Evolutionary conservation across 306 rosid species (phyloP), one percentile per base, ranked within the genome.

Genomic region (Pterocarpus macrocarpus): DNA sequence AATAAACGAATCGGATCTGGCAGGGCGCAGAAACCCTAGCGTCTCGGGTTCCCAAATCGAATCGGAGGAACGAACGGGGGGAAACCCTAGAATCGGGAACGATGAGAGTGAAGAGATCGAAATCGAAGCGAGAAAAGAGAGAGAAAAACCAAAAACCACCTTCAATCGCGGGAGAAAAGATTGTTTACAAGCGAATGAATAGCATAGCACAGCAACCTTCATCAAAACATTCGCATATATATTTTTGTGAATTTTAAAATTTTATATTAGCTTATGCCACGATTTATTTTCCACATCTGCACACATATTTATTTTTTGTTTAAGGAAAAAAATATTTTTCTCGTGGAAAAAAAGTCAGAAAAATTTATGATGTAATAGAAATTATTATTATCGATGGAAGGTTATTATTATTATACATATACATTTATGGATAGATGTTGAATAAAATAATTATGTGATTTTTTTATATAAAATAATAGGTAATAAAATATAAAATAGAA

Each of bases 21-120:
- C 83, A 84, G 68, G 9, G 61, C 61, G 32, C 77, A 82, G 90
- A 85, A 92, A 91, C 94, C 97, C 97, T 92, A 90, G 85, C 81
- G 81, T 80, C 79, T 72, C 77, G 28, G 61, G 61, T 14, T 61
- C 43, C 53, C 73, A 79, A 86, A 71, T 66, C 38, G 62, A 80
- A 68, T 47, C 75, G 87, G 71, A 32, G 64, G 83, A 83, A 55
- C 28, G 17, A 22, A 22, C 28, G 53, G 0, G 53, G 15, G 2
- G 35, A 85, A 89, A 89, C 94, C 97, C 94, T 91, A 86, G 86
- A 87, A 83, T 83, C 76, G 22, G 80, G 36, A 69, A 50, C 16
- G 88, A 84, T 67, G 85, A 76, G 84, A 73, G 32, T 41, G 63
- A 67, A 72, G 65, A 58, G 72, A 81, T 55, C 61, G 61, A 93